Base-by-base conservation (phyloP, 2,329 filamentous ascomycete species). In the Emmonsiellopsis sp. region DNA sequence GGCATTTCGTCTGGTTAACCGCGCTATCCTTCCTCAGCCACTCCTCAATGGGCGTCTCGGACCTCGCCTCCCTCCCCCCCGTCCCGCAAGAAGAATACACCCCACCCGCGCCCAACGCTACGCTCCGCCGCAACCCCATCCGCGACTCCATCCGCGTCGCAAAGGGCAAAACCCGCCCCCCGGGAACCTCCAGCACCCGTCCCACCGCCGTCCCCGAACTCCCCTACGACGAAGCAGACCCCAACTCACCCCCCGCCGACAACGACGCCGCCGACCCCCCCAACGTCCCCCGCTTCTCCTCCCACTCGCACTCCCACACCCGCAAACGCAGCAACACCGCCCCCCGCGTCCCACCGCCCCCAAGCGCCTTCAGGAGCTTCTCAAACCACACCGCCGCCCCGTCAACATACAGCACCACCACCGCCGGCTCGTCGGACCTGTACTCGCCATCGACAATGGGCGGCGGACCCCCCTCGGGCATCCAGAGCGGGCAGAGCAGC, bases 1-100 rank as follows among this genome's bases (percentile, higher is more conserved):
- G 93, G 13, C 93, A 98, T 69, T 95, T 94, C 64, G 74, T 96
- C 48, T 98, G 93, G 93, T 75, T 98, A 54, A 96, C 89, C 17
- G 89, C 93, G 0, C 76, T 98, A 17, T 95, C 91, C 0, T 98
- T 97, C 80, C 77, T 98, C 34, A 91, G 92, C 10, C 90, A 96
- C 66, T 95, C 91, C 0, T 83, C 86, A 13, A 86, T 92, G 63
- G 84, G 86, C 1, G 79, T 92, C 5, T 87, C 88, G 2, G 88
- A 93, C 51, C 81, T 90, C 13, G 74, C 85, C 3, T 68, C 80
- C 11, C 69, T 79, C 17, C 80, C 78, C n/a, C 77, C 80, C 6
- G 72, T 77, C 21, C 76, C 79, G 5, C 63, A 67, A 58, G 64
- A 69, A 54, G 66, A 72, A 55, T 61, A 59, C 49, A 56, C 54